Evolutionary conservation across 495 filamentous ascomycete genomes (phyloP).

Genomic region (Cairneyella variabilis): DNA sequence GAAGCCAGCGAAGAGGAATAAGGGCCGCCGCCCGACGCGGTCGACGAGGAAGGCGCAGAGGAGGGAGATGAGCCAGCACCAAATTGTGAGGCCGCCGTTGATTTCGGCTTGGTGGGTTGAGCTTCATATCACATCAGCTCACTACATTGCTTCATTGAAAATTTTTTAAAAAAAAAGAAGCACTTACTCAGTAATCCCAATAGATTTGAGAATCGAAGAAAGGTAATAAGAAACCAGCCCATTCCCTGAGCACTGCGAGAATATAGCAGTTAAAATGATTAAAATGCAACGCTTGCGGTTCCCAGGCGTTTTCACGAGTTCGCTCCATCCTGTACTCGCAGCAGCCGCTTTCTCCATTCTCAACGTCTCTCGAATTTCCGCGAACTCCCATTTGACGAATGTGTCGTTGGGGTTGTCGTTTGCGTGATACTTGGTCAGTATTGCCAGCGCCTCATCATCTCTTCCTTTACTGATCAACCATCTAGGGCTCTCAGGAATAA

Average conservation of each 20-base stretch:
- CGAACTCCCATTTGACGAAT: slow-evolving; percentile 51
- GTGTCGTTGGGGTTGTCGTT: slow-evolving; percentile 45
- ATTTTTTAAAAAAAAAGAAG: no score
- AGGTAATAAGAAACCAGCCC: slow-evolving; percentile 26
- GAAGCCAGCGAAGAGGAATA: slow-evolving; percentile 18
- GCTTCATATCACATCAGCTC: slow-evolving; percentile 33
- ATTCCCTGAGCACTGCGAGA: slow-evolving; percentile 50
- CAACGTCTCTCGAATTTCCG: slow-evolving; percentile 59
- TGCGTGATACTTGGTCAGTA: slow-evolving; percentile 57
- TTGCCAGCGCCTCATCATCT: slow-evolving; percentile 43
- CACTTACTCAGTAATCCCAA: slow-evolving; percentile 30
- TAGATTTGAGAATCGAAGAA: slow-evolving; percentile 30
- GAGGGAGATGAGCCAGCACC: slow-evolving; percentile 19
- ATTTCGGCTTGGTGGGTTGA: slow-evolving; percentile 44
- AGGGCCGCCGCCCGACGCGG: slow-evolving; percentile 17
- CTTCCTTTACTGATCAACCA: slow-evolving; percentile 49
- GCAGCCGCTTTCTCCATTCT: slow-evolving; percentile 42
- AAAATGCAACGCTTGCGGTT: slow-evolving; percentile 45
- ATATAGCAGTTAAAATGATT: slow-evolving; percentile 48
- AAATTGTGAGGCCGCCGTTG: slow-evolving; percentile 40
- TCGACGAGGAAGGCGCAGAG: slow-evolving; percentile 20
- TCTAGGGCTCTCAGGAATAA: slow-evolving; percentile 52
- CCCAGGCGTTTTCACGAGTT: slow-evolving; percentile 39
- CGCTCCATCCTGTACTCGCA: slow-evolving; percentile 29
- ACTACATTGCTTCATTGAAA: not conserved